Conservation (phyloP, 1,139 yeast species). For the Saccharomyces hybrid region DNA sequence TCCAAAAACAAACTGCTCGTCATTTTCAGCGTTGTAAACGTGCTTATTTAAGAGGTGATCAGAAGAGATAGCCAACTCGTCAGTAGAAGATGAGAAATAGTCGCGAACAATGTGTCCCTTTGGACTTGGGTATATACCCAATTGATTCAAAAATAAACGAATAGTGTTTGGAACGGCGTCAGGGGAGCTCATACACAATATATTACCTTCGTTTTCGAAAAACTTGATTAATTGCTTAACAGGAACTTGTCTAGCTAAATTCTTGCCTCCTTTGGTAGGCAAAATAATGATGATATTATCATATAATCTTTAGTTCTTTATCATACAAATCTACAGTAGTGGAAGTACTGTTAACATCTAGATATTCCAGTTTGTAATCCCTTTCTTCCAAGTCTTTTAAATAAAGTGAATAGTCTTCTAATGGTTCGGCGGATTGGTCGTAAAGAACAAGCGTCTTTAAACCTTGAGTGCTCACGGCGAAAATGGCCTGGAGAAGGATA, state of each 20-base stretch:
- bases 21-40: conserved; percentile 16
- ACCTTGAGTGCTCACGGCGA: conserved; percentile 14
- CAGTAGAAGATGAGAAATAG: conserved; percentile 42
- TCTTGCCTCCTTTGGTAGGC: conserved; percentile 36
- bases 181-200: conserved; percentile 54
- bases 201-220: conserved; percentile 61
- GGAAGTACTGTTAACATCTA: conserved; percentile 22
- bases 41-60: conserved; percentile 18
- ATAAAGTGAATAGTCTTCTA: conserved; percentile 30
- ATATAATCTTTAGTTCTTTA: conserved; percentile 39
- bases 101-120: conserved; percentile 60
- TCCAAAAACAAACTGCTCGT: conserved; percentile 30
- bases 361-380: conserved; percentile 29
- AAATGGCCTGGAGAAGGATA: background rate
- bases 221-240: conserved; percentile 44
- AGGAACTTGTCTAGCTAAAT: conserved; percentile 38
- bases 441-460: conserved; percentile 34
- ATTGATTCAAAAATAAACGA: conserved; percentile 61
- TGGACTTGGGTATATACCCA: conserved; percentile 82
- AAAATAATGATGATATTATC: conserved; percentile 50
- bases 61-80: conserved; percentile 17
- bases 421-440: conserved; percentile 29
- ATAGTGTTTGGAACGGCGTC: conserved; percentile 61
- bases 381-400: conserved; percentile 30
- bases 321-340: conserved; percentile 34